phyloP scores from a whole-genome alignment of 805 yeast species.

The Starmerella etchellsii region DNA sequence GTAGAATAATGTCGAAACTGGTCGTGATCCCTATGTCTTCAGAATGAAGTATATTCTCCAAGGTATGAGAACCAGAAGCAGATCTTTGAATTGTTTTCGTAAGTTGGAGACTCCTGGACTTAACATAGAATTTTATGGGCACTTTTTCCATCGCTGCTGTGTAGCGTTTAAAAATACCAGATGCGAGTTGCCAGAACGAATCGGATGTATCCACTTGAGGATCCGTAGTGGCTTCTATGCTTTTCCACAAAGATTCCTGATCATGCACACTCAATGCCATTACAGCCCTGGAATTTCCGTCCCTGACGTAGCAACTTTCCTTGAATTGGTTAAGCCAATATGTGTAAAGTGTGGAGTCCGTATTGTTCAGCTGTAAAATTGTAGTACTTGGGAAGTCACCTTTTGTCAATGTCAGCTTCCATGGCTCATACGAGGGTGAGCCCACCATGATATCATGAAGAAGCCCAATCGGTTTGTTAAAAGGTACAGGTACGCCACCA shows the following conservation, averaged over 20 bases:
- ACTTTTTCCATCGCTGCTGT: too few relatives aligned
- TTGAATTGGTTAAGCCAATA: constrained; percentile 70
- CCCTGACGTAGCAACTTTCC: constrained; percentile 62
- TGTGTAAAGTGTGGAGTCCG: constrained; percentile 30
- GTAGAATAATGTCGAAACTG: constrained; percentile 31
- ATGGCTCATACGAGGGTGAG: constrained; percentile 24
- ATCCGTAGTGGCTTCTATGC: constrained; percentile 1
- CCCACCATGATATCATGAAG: constrained; percentile 11
- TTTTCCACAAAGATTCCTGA: constrained; percentile 43
- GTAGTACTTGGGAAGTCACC: constrained; percentile 35
- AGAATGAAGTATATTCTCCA: too few relatives aligned
- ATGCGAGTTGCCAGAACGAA: constrained; percentile 23
- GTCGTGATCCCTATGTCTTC: too few relatives aligned
- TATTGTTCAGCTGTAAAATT: constrained; percentile 30
- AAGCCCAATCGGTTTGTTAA: constrained; percentile 20
- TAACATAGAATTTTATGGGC: too few relatives aligned
- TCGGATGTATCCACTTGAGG: constrained; percentile 4
- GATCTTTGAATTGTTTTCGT: too few relatives aligned
- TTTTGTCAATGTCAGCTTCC: constrained; percentile 37
- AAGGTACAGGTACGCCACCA: constrained; percentile 8
- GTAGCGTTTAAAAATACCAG: constrained; percentile 13
- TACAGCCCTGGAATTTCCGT: constrained; percentile 68
- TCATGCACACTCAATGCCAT: constrained; percentile 60
- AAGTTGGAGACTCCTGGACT: too few relatives aligned
- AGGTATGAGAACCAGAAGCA: too few relatives aligned